Conservation (phyloP, 495 filamentous ascomycete species). For the Aspergillus saccharolyticus region DNA sequence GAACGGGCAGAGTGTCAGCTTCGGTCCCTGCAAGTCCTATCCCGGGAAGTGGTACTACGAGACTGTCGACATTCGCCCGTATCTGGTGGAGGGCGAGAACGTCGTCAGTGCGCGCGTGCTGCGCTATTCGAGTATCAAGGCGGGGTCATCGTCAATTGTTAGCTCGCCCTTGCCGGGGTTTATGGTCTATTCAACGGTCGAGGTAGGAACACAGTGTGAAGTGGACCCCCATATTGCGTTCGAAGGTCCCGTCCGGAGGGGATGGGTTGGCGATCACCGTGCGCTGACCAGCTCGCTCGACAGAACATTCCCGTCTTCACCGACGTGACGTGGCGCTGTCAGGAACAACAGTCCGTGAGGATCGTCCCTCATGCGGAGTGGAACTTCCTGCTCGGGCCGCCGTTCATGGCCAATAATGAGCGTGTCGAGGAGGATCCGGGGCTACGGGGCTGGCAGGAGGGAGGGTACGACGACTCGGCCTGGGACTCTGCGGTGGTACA, state of each 20-base stretch:
- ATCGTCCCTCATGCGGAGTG: slow-evolving; percentile 19
- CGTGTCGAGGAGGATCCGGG: slow-evolving; percentile 8
- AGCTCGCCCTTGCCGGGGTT: slow-evolving; percentile 21
- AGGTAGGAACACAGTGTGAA: too few species aligned
- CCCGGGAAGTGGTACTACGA: slow-evolving; percentile 25
- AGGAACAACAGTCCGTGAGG: slow-evolving; percentile 10
- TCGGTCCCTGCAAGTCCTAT: slow-evolving; percentile 26
- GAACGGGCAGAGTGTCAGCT: slow-evolving; percentile 20
- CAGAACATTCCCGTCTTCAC: slow-evolving; percentile 12
- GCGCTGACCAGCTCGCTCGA: too few species aligned
- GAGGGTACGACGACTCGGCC: slow-evolving; percentile 17
- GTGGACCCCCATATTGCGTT: too few species aligned
- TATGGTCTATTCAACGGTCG: slow-evolving; percentile 13
- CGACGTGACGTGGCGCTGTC: slow-evolving; percentile 18
- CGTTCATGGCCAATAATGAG: slow-evolving; percentile 25
- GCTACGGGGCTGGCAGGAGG: slow-evolving; percentile 13
- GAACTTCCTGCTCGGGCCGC: slow-evolving; percentile 24
- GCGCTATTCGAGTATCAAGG: slow-evolving; percentile 16
- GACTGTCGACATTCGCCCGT: slow-evolving; percentile 23
- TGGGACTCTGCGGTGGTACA: slow-evolving; percentile 16
- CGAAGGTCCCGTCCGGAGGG: too few species aligned
- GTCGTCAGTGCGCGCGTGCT: slow-evolving; percentile 21
- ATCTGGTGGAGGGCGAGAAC: slow-evolving; percentile 14
- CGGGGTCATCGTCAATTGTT: slow-evolving; percentile 21
- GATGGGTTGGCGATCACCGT: too few species aligned